These are phyloP conservation scores for Apophysomyces sp. DNA, from an alignment of 371 early-diverging fungal genomes.

Conservation along the genomic window DNA sequence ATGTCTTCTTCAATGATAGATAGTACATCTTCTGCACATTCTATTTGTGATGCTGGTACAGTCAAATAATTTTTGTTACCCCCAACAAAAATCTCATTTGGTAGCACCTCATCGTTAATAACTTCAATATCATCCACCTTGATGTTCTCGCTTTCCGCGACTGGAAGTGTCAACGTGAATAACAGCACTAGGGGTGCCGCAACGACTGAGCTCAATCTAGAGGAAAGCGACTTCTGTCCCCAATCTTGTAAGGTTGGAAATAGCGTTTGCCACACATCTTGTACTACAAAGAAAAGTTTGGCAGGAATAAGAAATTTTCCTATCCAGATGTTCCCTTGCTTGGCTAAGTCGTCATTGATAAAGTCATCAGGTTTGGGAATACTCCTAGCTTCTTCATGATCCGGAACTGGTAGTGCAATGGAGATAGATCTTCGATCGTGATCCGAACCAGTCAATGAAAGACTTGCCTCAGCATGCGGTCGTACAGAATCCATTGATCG, in stretches of 20 bases:
- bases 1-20: slow-evolving; percentile 9
- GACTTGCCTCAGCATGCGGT: background rate
- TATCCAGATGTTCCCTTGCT: background rate
- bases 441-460: background rate
- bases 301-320: background rate
- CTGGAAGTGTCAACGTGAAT: slow-evolving; percentile 61
- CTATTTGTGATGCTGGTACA: slow-evolving; percentile 9
- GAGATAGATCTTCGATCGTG: background rate
- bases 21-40: background rate
- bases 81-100: background rate
- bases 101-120: slow-evolving; percentile 6
- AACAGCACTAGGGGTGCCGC: slow-evolving; percentile 56
- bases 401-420: background rate
- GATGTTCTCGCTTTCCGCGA: slow-evolving; percentile 47
- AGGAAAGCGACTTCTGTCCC: slow-evolving; percentile 42
- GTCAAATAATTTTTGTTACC: slow-evolving; percentile 15
- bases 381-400: background rate
- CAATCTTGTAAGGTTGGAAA: slow-evolving; percentile 60
- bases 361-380: background rate
- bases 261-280: slow-evolving; percentile 17
- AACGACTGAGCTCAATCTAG: slow-evolving; percentile 48
- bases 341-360: background rate
- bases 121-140: slow-evolving; percentile 37
- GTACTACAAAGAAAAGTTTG: background rate
- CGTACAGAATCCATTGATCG: background rate